Percentiles rank a stretch among this genome's conserved stretches.
Evolutionary conservation across 768 basidiomycete species (phyloP).

Genomic region (Gelatoporia subvermispora): DNA sequence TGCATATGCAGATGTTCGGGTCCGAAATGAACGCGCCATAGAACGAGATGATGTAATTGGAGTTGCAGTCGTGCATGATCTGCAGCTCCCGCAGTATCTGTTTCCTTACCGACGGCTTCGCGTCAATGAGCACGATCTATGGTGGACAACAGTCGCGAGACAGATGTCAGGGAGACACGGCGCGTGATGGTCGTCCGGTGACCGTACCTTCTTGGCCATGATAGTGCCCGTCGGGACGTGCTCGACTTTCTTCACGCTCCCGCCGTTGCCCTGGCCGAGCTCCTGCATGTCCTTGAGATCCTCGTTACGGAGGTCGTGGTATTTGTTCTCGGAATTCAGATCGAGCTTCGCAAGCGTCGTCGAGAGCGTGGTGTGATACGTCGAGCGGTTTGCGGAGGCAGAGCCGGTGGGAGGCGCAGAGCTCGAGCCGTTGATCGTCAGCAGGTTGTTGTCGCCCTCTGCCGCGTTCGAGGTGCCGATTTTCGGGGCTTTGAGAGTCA

Average conservation of each 20-base stretch:
- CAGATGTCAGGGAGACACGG: not conserved
- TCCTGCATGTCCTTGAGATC: conserved; percentile 89
- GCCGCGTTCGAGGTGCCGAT: conserved; percentile 29
- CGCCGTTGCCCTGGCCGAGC: conserved; percentile 94
- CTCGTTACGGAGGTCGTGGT: conserved; percentile 74
- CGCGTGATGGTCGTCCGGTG: not conserved
- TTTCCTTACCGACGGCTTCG: conserved; percentile 92
- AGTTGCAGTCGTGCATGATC: conserved; percentile 98
- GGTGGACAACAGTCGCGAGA: not conserved
- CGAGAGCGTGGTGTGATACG: conserved; percentile 74
- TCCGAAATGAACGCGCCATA: conserved; percentile 95
- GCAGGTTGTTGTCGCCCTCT: conserved; percentile 38
- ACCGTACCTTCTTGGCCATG: conserved; percentile 95
- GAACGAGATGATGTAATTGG: conserved; percentile 92
- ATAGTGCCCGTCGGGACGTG: conserved; percentile 86
- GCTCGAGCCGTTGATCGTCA: conserved; percentile 45
- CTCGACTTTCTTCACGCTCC: conserved; percentile 94
- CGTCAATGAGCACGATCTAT: conserved; percentile 93
- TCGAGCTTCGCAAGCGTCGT: conserved; percentile 85
- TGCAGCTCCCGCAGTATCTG: conserved; percentile 97
- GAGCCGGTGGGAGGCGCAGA: conserved; percentile 51
- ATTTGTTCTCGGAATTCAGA: conserved; percentile 80
- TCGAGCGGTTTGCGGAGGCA: conserved; percentile 55
- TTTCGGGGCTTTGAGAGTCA: conserved; percentile 74
- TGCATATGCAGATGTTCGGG: conserved; percentile 98